phyloP scores from a whole-genome alignment of 208 protist genomes.

The Lotmaria passim region DNA sequence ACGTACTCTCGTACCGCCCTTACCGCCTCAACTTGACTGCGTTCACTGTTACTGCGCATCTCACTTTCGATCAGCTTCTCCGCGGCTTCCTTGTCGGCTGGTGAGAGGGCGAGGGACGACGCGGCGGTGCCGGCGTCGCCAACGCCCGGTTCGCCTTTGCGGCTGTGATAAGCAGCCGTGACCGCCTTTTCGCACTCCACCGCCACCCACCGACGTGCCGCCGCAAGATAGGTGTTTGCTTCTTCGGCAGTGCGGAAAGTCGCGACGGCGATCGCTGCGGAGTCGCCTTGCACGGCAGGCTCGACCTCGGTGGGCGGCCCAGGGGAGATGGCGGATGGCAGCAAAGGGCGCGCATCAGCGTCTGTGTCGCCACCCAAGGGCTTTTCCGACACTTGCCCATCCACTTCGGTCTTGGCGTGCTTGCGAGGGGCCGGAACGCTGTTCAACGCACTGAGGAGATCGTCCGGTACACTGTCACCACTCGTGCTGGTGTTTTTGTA shows the following conservation, averaged over 20 bases:
- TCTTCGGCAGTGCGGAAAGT: background rate
- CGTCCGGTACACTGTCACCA: too few relatives aligned
- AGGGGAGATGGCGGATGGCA: background rate
- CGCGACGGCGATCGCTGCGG: background rate
- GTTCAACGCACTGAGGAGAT: constrained; percentile 18
- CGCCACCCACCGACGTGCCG: constrained; percentile 28
- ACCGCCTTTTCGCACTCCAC: constrained; percentile 29
- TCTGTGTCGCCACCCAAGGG: background rate
- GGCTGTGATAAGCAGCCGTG: background rate
- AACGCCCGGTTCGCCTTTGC: background rate
- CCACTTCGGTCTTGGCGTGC: constrained; percentile 12
- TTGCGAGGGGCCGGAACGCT: constrained; percentile 29
- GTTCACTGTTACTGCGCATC: background rate
- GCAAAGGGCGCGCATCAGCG: background rate
- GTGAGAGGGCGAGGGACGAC: background rate
- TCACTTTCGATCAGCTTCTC: constrained; percentile 15
- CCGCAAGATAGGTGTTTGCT: constrained; percentile 6
- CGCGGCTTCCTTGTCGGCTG: constrained; percentile 11
- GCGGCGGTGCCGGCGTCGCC: background rate
- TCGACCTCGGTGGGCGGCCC: background rate
- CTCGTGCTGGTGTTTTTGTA: background rate
- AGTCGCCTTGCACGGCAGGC: background rate
- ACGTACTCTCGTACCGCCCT: constrained; percentile 10
- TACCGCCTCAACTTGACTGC: background rate
- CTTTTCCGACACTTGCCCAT: background rate